A percentile compares a stretch with the other conserved stretches of the same genome.
These are phyloP conservation scores for Brettanomyces anomalus DNA, from an alignment of 805 yeast species.

Conservation along the genomic window DNA sequence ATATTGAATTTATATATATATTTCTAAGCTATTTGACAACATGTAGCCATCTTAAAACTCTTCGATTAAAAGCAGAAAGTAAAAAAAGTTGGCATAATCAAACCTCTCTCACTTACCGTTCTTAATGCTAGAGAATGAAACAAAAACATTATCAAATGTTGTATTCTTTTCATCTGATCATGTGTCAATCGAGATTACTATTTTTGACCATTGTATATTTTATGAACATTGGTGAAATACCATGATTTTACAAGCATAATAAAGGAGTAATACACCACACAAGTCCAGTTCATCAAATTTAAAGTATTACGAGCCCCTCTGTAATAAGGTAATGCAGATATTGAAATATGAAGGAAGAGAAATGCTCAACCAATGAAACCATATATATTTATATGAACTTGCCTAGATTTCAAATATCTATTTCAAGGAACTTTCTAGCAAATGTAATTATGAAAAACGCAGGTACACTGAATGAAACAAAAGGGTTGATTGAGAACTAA, in stretches of 20 bases:
- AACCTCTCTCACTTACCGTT: no score
- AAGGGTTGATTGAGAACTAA: constrained; percentile 61
- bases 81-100: no score
- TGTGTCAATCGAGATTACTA: constrained; percentile 29
- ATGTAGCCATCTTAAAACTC: no score
- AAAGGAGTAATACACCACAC: constrained; percentile 51
- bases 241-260: constrained; percentile 42
- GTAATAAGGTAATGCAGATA: constrained; percentile 48
- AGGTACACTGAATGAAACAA: constrained; percentile 60
- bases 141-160: no score
- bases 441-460: constrained; percentile 49
- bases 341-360: constrained; percentile 48
- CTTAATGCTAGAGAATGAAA: no score
- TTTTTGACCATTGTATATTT: constrained; percentile 54
- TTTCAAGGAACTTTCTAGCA: constrained; percentile 41
- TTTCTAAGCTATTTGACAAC: no score
- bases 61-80: no score
- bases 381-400: constrained; percentile 33
- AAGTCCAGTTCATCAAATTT: constrained; percentile 56
- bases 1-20: no score
- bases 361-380: constrained; percentile 42
- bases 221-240: constrained; percentile 45
- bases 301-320: constrained; percentile 29
- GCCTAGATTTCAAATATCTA: constrained; percentile 66
- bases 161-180: neutral